A percentile compares a stretch with the other conserved stretches of the same genome.
Conservation (phyloP, 2,329 filamentous ascomycete species). For the Aspergillus ochraceus region DNA sequence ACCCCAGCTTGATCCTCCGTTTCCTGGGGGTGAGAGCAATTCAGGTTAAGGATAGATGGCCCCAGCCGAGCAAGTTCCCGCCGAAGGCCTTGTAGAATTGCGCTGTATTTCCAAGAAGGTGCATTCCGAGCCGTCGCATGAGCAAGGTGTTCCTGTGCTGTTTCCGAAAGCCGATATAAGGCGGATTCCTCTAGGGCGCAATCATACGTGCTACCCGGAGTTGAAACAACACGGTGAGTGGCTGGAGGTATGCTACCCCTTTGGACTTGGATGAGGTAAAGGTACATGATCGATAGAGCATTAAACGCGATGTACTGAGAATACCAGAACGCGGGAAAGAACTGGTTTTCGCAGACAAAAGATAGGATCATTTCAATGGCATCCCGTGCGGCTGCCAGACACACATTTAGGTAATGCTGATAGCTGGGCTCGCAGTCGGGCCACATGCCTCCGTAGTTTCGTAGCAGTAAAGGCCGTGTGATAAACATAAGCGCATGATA, state of each 20-base stretch:
- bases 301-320: slow-evolving; percentile 28
- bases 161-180: slow-evolving; percentile 18
- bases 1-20: too few relatives aligned
- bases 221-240: not conserved
- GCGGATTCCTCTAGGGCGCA: slow-evolving; percentile 10
- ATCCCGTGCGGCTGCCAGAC: slow-evolving; percentile 17
- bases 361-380: slow-evolving; percentile 20
- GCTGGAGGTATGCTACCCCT: slow-evolving; percentile 15
- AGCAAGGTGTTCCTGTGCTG: slow-evolving; percentile 17
- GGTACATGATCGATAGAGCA: slow-evolving; percentile 23
- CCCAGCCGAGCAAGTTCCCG: slow-evolving; percentile 15
- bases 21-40: too few relatives aligned
- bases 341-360: slow-evolving; percentile 21
- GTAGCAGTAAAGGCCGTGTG: slow-evolving; percentile 18
- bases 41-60: too few relatives aligned
- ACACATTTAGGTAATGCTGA: slow-evolving; percentile 13
- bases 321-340: slow-evolving; percentile 26
- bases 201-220: not conserved
- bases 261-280: slow-evolving; percentile 22
- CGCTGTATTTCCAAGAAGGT: slow-evolving; percentile 21
- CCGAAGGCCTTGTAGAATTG: slow-evolving; percentile 19
- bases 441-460: slow-evolving; percentile 20
- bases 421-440: slow-evolving; percentile 17
- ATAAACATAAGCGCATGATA: slow-evolving; percentile 24
- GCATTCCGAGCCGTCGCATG: slow-evolving; percentile 20